These are phyloP conservation scores for Canna indica DNA, from an alignment of 176 grass and related monocot genomes.

Conservation along the genomic window DNA sequence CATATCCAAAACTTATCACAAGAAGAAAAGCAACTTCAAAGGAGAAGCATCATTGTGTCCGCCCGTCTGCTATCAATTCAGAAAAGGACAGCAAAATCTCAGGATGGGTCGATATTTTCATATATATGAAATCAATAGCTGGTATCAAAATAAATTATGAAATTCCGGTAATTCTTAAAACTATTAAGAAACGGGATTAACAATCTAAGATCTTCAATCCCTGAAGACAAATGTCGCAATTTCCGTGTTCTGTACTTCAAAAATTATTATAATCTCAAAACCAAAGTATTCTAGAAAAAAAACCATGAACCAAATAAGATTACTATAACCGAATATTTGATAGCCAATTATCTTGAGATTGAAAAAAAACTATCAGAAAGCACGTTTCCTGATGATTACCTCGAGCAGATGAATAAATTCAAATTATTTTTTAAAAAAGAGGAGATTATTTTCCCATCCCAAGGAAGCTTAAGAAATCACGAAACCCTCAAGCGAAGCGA, in stretches of 20 bases:
- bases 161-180: not conserved
- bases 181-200: not conserved
- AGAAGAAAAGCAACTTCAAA: conserved; percentile 12
- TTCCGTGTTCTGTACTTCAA: not conserved
- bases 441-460: not conserved
- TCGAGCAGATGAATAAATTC: not conserved
- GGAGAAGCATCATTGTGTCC: conserved; percentile 15
- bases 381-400: too few relatives aligned
- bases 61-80: conserved; percentile 22
- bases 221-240: not conserved
- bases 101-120: not conserved
- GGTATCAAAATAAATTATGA: not conserved
- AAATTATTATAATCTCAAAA: not conserved
- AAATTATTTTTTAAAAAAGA: not conserved
- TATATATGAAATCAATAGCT: conserved; percentile 6
- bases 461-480: not conserved
- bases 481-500: not conserved
- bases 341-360: not conserved
- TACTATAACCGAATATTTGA: too few relatives aligned
- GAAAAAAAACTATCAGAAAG: not conserved
- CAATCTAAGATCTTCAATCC: not conserved
- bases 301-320: too few relatives aligned
- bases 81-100: not conserved
- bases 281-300: too few relatives aligned
- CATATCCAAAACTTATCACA: conserved; percentile 25